These are phyloP conservation scores for Aotearoamyces nothofagi DNA, from an alignment of 2,329 filamentous ascomycete species.

Conservation along the genomic window DNA sequence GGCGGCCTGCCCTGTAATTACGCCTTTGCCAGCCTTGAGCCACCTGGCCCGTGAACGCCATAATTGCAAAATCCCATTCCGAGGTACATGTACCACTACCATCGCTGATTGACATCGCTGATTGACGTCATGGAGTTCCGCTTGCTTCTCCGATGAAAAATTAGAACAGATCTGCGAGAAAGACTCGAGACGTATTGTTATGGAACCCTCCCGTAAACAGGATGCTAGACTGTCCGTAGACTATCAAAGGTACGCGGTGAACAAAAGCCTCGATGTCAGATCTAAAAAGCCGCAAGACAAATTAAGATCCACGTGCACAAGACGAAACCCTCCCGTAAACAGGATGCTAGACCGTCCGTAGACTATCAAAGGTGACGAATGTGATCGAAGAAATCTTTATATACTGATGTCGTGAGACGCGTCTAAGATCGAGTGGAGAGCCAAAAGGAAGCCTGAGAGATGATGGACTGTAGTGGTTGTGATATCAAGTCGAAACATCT, in stretches of 20 bases:
- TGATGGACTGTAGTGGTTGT: background rate
- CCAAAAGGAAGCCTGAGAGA: constrained; percentile 6
- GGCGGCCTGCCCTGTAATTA: too few relatives aligned
- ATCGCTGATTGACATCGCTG: too few relatives aligned
- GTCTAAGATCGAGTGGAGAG: constrained; percentile 8
- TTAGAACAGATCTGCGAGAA: too few relatives aligned
- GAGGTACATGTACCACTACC: too few relatives aligned
- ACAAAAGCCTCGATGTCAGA: constrained; percentile 10
- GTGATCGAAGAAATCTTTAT: constrained; percentile 9
- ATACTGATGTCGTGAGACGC: constrained; percentile 2
- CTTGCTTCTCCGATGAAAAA: too few relatives aligned
- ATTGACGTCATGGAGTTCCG: too few relatives aligned
- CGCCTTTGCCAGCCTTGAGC: too few relatives aligned
- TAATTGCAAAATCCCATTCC: too few relatives aligned
- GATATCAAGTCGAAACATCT: constrained; percentile 11
- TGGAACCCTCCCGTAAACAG: constrained; percentile 22
- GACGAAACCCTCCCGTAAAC: constrained; percentile 19
- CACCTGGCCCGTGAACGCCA: too few relatives aligned
- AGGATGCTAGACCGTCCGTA: constrained; percentile 20
- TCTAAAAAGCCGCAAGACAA: constrained; percentile 12
- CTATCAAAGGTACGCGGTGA: constrained; percentile 19
- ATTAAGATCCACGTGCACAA: constrained; percentile 4
- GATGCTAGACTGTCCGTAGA: constrained; percentile 21
- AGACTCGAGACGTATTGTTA: too few relatives aligned
- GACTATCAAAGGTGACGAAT: constrained; percentile 20